phyloP scores from a whole-genome alignment of 1,284 basidiomycete genomes.

The Neolentinus lepideus region DNA sequence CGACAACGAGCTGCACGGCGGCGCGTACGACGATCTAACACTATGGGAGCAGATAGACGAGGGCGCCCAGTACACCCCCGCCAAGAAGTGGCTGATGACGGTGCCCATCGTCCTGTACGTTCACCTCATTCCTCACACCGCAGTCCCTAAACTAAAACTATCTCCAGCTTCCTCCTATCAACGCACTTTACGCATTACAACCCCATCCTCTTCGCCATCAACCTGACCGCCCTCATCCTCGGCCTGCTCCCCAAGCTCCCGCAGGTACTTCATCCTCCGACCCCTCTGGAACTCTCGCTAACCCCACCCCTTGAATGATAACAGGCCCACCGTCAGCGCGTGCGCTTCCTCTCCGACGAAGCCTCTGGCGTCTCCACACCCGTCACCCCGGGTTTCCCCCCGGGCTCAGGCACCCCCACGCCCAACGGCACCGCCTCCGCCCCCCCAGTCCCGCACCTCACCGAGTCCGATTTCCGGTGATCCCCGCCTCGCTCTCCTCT shows the following conservation, averaged over 20 bases:
- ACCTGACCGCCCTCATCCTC: slow-evolving; percentile 79
- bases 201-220: slow-evolving; percentile 88
- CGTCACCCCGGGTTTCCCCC: slow-evolving; percentile 44
- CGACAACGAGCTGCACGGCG: slow-evolving; percentile 79
- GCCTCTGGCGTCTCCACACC: slow-evolving; percentile 62
- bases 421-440: slow-evolving; percentile 8
- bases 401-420: slow-evolving; percentile 20
- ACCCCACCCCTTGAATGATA: slow-evolving; percentile 5
- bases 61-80: slow-evolving; percentile 96
- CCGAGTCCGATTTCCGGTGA: slow-evolving; percentile 30
- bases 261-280: slow-evolving; percentile 40
- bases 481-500: no score
- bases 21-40: slow-evolving; percentile 95
- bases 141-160: slow-evolving; percentile 7
- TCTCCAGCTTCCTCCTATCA: slow-evolving; percentile 83
- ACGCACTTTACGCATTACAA: slow-evolving; percentile 98
- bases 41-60: slow-evolving; percentile 99
- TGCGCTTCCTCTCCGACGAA: slow-evolving; percentile 62
- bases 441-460: slow-evolving; percentile 20
- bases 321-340: slow-evolving; percentile 57
- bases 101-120: slow-evolving; percentile 89
- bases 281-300: background rate
- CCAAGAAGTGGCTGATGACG: slow-evolving; percentile 95
- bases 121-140: background rate
- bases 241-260: slow-evolving; percentile 96